Evolutionary conservation across 805 yeast species (phyloP).

Genomic region (Sugiyamaella smithiae): DNA sequence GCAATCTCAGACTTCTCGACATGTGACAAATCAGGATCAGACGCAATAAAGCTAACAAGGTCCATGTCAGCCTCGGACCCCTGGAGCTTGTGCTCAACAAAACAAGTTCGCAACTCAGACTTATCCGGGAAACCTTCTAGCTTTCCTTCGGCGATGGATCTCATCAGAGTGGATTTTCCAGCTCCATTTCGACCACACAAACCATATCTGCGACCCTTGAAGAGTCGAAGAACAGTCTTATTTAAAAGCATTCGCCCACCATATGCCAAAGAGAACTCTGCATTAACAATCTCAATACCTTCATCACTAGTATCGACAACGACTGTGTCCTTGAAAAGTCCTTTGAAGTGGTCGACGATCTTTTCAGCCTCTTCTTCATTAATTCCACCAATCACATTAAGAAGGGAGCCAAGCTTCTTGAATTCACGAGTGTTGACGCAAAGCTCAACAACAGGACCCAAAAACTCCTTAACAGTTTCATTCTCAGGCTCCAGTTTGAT

Average conservation of each 20-base stretch:
- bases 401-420: constrained; percentile 28
- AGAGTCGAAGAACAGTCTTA: constrained; percentile 81
- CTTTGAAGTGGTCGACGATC: constrained; percentile 31
- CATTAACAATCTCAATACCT: constrained; percentile 87
- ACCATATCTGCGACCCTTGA: constrained; percentile 96
- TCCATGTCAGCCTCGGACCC: constrained; percentile 92
- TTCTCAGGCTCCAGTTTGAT: constrained; percentile 40
- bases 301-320: constrained; percentile 64
- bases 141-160: constrained; percentile 95
- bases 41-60: constrained; percentile 79
- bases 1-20: constrained; percentile 71
- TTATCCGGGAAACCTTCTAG: constrained; percentile 96
- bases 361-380: constrained; percentile 36
- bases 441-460: constrained; percentile 30
- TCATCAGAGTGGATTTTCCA: constrained; percentile 96
- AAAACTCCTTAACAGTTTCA: constrained; percentile 31
- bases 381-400: constrained; percentile 50
- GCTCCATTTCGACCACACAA: constrained; percentile 98
- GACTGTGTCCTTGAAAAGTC: constrained; percentile 41
- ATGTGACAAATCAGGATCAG: constrained; percentile 73
- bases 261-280: constrained; percentile 93
- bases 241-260: constrained; percentile 96
- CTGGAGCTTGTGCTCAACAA: constrained; percentile 95
- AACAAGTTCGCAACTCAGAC: constrained; percentile 83
- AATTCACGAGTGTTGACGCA: constrained; percentile 40